Evolutionary conservation across 176 grass and related monocot genomes (phyloP), one percentile per base, ranked within the genome.

Genomic region (Typha latifolia): DNA sequence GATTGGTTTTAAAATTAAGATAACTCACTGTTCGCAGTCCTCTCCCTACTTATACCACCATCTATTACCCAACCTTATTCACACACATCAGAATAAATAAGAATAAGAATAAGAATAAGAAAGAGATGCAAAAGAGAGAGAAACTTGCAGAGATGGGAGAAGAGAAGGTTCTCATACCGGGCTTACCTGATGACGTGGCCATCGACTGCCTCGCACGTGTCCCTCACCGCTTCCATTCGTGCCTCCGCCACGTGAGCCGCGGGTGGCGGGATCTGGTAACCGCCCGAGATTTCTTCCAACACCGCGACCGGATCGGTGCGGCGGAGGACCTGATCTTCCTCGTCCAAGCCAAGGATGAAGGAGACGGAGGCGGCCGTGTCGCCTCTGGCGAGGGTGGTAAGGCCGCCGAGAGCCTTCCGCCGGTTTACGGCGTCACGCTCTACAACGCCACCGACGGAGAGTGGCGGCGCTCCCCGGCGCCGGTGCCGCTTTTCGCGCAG

Each of bases 131-230:
- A 66, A 50, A 71, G 73, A 49, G 19, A 63, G 55, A 43, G 56
- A 62, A 18, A 50, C 32, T 24, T 31, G 50, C 14, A 67, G 21
- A 12, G 18, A 53, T 10, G 14, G 11, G 9, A 12, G 9, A 20
- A 49, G 34, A n/a, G 43, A 23, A 3, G 63, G 0, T 26, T 22
- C 77, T 90, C 62, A 74, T 90, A 70, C 83, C 83, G 13, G 77
- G 77, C 1, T 50, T 86, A 62, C 83, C 83, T 0, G 73, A 83
- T 72, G 83, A 90, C 49, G 52, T 86, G 61, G 87, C 87, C 26
- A 74, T 75, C 70, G 80, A 90, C 22, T 90, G 87, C 80, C 69
- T 86, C 32, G 77, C 69, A 24, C 83, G 87, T 3, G 80, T 83
- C 49, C 72, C 77, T 24, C 67, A 57, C 73, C 72, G 51, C 1